Evolutionary conservation across 352 stramenopile genomes (phyloP).

Genomic region (Phytopythium ostracodes): DNA sequence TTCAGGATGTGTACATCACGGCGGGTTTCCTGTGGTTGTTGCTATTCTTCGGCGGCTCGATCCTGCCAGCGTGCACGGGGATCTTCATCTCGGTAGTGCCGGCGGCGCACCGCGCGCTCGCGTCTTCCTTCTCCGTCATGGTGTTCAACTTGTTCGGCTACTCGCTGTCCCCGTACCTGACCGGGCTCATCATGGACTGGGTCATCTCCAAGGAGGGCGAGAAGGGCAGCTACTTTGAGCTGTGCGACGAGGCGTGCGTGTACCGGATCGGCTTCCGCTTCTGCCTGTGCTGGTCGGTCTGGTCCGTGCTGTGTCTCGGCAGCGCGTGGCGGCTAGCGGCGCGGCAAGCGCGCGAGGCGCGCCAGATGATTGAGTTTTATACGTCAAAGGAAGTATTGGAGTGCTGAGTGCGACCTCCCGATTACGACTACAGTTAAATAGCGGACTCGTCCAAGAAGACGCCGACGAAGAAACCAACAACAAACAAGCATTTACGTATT

Average conservation of each 20-base stretch:
- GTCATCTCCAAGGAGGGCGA: conserved; percentile 61
- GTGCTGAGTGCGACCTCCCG: conserved; percentile 14
- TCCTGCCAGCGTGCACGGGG: conserved; percentile 74
- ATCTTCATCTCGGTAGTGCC: conserved; percentile 87
- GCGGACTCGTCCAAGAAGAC: neutral
- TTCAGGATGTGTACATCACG: conserved; percentile 73
- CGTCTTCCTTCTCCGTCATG: conserved; percentile 81
- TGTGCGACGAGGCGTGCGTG: conserved; percentile 74
- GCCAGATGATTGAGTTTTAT: conserved; percentile 59
- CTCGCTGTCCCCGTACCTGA: conserved; percentile 72
- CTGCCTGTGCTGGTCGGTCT: conserved; percentile 78
- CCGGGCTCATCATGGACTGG: conserved; percentile 77
- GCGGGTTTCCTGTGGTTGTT: conserved; percentile 73
- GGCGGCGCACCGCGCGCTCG: conserved; percentile 63
- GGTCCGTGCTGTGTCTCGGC: conserved; percentile 72
- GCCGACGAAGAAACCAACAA: neutral
- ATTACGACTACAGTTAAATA: neutral
- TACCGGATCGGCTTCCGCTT: conserved; percentile 81
- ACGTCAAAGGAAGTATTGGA: conserved; percentile 22
- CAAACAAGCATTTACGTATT: conserved; percentile 1
- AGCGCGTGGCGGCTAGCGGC: conserved; percentile 49
- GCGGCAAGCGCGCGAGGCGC: conserved; percentile 47
- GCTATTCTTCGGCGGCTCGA: conserved; percentile 79
- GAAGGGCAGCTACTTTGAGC: conserved; percentile 59
- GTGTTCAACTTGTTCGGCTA: conserved; percentile 83